These are phyloP conservation scores for Hypoxylon trugodes DNA, from an alignment of 495 filamentous ascomycete species.

Conservation along the genomic window DNA sequence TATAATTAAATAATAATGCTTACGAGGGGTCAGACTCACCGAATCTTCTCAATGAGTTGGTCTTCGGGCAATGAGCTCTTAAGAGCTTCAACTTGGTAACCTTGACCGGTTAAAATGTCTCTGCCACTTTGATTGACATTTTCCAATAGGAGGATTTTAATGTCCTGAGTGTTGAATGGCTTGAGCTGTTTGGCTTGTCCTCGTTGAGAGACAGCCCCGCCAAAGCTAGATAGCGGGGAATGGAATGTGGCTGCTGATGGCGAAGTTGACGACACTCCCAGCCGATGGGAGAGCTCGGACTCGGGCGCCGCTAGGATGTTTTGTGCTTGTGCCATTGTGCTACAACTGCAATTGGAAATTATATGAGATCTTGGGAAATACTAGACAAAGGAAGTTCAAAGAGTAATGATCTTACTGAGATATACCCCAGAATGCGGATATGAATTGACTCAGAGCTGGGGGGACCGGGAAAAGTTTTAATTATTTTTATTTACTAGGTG, in stretches of 20 bases:
- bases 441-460: constrained; percentile 28
- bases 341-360: constrained; percentile 8
- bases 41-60: constrained; percentile 95
- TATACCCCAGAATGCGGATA: constrained; percentile 8
- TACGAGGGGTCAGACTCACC: constrained; percentile 62
- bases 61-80: constrained; percentile 92
- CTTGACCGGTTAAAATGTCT: constrained; percentile 82
- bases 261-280: constrained; percentile 66
- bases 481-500: not conserved
- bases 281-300: constrained; percentile 52
- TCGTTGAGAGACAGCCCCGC: constrained; percentile 43
- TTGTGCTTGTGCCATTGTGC: constrained; percentile 42
- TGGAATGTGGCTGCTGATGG: constrained; percentile 67
- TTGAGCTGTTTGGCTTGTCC: constrained; percentile 78
- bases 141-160: constrained; percentile 95
- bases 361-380: constrained; percentile 1
- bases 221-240: constrained; percentile 64
- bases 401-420: constrained; percentile 3
- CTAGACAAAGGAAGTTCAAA: not conserved
- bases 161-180: constrained; percentile 92
- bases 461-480: constrained; percentile 27
- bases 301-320: constrained; percentile 29
- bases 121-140: constrained; percentile 92
- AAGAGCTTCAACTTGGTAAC: constrained; percentile 93
- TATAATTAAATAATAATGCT: constrained; percentile 5